Evolutionary conservation across 2,329 filamentous ascomycete genomes (phyloP).

Genomic region (Decorospora gaudefroyi): DNA sequence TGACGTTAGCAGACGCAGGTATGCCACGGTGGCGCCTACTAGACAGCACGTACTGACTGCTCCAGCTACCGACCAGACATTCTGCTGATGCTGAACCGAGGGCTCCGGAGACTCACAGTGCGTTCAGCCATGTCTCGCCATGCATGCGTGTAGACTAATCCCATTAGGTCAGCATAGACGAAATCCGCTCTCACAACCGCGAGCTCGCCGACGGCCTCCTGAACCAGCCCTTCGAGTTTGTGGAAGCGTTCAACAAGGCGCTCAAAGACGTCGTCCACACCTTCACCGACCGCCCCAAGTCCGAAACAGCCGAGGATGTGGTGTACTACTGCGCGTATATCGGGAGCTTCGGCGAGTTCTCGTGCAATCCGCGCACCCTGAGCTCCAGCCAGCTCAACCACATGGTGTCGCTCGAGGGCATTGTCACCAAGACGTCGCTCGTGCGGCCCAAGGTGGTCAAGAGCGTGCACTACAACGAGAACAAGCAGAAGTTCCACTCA

Average conservation of each 20-base stretch:
- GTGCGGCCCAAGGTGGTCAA: conserved; percentile 97
- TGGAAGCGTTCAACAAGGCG: conserved; percentile 84
- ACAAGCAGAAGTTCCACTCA: conserved; percentile 81
- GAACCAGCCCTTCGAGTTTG: conserved; percentile 84
- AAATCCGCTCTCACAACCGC: conserved; percentile 83
- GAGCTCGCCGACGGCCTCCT: conserved; percentile 82
- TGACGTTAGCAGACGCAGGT: conserved; percentile 62
- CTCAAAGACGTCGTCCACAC: conserved; percentile 86
- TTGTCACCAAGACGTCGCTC: conserved; percentile 93
- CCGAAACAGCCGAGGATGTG: conserved; percentile 76
- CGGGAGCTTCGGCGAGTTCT: conserved; percentile 91
- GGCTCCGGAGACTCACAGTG: conserved; percentile 61
- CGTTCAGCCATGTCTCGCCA: too few species aligned
- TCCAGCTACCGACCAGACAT: conserved; percentile 89
- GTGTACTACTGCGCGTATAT: conserved; percentile 96
- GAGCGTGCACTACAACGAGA: conserved; percentile 95
- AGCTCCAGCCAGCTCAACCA: conserved; percentile 88
- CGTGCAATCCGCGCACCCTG: conserved; percentile 91
- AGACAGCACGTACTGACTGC: conserved; percentile 29
- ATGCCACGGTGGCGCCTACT: conserved; percentile 20
- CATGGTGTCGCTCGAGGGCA: conserved; percentile 97
- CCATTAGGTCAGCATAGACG: conserved; percentile 67
- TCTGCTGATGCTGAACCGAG: conserved; percentile 71
- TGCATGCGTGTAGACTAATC: conserved; percentile 5
- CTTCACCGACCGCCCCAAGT: conserved; percentile 72